Evolutionary conservation across 495 filamentous ascomycete genomes (phyloP), one percentile per base, ranked within the genome.

Genomic region (Xylaria grammica): DNA sequence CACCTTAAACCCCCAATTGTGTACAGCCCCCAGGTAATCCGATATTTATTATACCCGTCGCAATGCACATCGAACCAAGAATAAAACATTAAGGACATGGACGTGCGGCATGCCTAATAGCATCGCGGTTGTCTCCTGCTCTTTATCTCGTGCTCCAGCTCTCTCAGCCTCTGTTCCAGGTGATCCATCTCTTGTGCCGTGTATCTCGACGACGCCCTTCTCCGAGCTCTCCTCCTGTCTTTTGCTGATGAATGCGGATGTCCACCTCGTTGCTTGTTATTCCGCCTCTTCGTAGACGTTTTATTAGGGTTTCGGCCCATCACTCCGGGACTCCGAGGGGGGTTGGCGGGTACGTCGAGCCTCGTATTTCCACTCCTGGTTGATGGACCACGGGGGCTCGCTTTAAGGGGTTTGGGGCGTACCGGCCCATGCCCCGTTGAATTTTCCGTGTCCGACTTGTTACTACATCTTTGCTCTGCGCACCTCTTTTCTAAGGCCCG

Each of bases 161-260:
- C 30, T 22, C 30, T 54, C 20, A 54, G 30, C 51, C 51, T 29
- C 32, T 38, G 51, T 10, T 54, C 51, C 11, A 54, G 9, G 20
- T 9, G n/a, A 27, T 49, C 46, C 27, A 7, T 9, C n/a, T 52
- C 27, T 32, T 32, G 49, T 17, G 27, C 49, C n/a, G 49, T 32
- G 8, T 10, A 9, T 30, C 27, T 52, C 27, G 49, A 34, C n/a
- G 49, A 52, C 29, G 49, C 17, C 5, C 7, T 27, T 32, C 29
- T 26, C 49, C 49, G 26, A 20, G 9, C 9, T 8, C n/a, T 8
- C 10, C 7, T 52, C 0, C 1, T n/a, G 29, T 19, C 19, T 52
- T 26, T 27, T 6, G 2, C 10, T 10, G 15, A 27, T 11, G 49
- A 17, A 20, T 52, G 20, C 8, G 49, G 49, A 52, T 52, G 4